Evolutionary conservation across 768 basidiomycete genomes (phyloP), one percentile per base, ranked within the genome.

Genomic region (Mycena vulgaris): DNA sequence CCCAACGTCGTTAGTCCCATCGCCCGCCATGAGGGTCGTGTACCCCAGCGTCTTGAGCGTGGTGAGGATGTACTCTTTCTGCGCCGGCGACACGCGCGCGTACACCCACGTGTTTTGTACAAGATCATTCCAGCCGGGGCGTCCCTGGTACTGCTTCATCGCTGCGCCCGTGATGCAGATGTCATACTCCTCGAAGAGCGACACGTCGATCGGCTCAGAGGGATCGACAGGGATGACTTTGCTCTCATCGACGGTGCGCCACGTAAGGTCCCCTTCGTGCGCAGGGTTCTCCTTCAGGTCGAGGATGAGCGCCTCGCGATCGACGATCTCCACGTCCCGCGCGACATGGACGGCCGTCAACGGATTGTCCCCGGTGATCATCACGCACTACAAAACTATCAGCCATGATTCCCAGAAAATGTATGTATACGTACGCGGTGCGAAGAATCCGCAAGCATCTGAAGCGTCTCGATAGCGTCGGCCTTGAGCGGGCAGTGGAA

Each of bases 311-410:
- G 92, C 95, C 6, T 98, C 95, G 30, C 97, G 91, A 76, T 99
- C 98, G 23, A 99, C 93, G 69, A 99, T 99, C 76, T 99, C 97
- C 10, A 99, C 98, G 76, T 97, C 96, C 28, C 89, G 89, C 21
- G 98, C 98, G 51, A 99, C 97, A 78, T 99, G 98, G 0, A 95
- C 92, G 10, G 98, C 98, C 0, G 98, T 99, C 61, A 99, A 83
- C 10, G 98, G 98, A 79, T 99, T 99, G 80, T 99, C 98, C 40
- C 98, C 98, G 52, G 98, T 99, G 72, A 99, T 99, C 98, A 99
- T 99, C 66, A 99, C 87, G 79, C 98, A 99, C 96, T 98, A 67
- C 35, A 47, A 23, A 47, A 49, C 49, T 56, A 53, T 76, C 14
- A 73, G 47, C 59, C 21, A 55, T 62, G 25, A 14, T 3, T 33